Conservation (phyloP, 352 stramenopile genomes). For the Lagenidium giganteum region DNA sequence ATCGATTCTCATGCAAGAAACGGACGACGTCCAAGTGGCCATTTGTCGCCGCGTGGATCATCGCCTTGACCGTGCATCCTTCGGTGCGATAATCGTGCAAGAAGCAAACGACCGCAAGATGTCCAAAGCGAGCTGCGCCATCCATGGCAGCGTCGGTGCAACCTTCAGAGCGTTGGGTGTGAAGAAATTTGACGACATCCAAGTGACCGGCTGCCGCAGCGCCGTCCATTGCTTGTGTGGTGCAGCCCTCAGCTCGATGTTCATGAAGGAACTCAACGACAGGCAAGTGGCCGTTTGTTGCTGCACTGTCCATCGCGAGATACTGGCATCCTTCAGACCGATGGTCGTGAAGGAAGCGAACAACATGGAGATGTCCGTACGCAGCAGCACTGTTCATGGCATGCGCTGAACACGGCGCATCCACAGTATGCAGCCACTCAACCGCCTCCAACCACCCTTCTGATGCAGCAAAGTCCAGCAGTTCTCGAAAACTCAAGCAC, state of each 20-base stretch:
- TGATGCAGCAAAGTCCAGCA: too few relatives aligned
- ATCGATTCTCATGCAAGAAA: slow-evolving; percentile 25
- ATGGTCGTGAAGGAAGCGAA: too few relatives aligned
- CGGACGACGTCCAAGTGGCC: slow-evolving; percentile 24
- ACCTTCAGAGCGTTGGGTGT: slow-evolving; percentile 14
- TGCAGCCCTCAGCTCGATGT: slow-evolving; percentile 5
- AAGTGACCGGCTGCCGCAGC: slow-evolving; percentile 13
- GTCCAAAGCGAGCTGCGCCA: slow-evolving; percentile 9
- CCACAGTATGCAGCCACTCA: too few relatives aligned
- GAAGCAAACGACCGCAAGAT: slow-evolving; percentile 14
- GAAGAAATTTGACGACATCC: slow-evolving; percentile 8
- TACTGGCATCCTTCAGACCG: too few relatives aligned
- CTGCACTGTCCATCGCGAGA: slow-evolving; percentile 23
- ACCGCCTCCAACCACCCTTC: too few relatives aligned
- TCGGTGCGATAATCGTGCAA: slow-evolving; percentile 9
- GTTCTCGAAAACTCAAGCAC: too few relatives aligned
- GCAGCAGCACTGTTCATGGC: too few relatives aligned
- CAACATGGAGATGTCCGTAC: too few relatives aligned
- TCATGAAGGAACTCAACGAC: slow-evolving; percentile 23
- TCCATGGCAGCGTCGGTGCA: slow-evolving; percentile 22
- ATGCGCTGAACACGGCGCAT: too few relatives aligned
- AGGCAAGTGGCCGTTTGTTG: slow-evolving; percentile 13
- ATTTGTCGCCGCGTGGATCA: slow-evolving; percentile 26
- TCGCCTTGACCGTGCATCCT: slow-evolving; percentile 17
- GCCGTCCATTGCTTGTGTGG: slow-evolving; percentile 11